A percentile compares a stretch with the other conserved stretches of the same genome.
Evolutionary conservation across 108 stramenopile species (phyloP).

Genomic region (Pseudonitzschia pungens): DNA sequence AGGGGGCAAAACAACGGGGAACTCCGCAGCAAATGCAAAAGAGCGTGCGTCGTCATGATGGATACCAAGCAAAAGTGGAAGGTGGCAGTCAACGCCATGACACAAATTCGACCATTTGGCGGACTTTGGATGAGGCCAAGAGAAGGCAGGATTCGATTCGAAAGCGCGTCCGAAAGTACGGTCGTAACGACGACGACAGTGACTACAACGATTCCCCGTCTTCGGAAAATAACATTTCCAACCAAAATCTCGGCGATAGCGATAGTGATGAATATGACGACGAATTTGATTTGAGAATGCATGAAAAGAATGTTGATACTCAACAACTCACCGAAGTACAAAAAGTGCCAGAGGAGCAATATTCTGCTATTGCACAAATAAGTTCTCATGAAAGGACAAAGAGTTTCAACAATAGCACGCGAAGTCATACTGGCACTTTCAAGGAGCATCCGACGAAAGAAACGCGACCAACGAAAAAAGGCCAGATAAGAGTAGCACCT

Average conservation of each 20-base stretch:
- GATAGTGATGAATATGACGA: conserved; percentile 16
- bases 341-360: neutral
- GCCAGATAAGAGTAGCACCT: neutral
- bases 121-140: conserved; percentile 7
- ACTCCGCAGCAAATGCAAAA: neutral
- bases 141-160: conserved; percentile 11
- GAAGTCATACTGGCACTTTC: too few relatives aligned
- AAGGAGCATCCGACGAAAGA: neutral
- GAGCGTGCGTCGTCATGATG: too few relatives aligned
- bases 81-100: neutral
- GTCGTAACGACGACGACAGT: conserved; percentile 6
- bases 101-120: neutral
- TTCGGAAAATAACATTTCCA: neutral
- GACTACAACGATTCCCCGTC: conserved; percentile 12
- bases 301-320: neutral
- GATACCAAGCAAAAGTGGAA: too few relatives aligned
- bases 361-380: neutral
- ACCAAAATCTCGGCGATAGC: neutral
- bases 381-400: neutral
- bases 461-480: neutral
- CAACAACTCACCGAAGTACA: neutral
- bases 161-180: conserved; percentile 16
- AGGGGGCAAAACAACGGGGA: neutral
- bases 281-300: conserved; percentile 1
- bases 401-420: neutral